phyloP scores from a whole-genome alignment of 1,284 basidiomycete genomes.

The Sporisorium exsertum region DNA sequence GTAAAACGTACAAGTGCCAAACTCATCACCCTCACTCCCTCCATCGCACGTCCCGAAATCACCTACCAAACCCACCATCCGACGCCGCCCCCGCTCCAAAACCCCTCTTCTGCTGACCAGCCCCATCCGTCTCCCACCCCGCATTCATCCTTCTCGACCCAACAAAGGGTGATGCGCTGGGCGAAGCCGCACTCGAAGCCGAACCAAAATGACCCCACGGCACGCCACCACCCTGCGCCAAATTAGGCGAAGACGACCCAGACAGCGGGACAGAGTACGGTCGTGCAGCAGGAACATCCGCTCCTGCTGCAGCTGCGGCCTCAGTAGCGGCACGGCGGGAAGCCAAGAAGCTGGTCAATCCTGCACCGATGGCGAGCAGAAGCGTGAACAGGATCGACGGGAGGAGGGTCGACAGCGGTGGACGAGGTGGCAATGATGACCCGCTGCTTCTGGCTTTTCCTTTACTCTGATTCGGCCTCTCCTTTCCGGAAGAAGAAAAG shows the following conservation, averaged over 20 bases:
- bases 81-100: not conserved
- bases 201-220: not conserved
- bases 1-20: too few species aligned
- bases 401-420: constrained; percentile 56
- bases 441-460: constrained; percentile 2
- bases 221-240: not conserved
- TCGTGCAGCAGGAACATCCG: not conserved
- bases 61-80: not conserved
- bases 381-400: constrained; percentile 60
- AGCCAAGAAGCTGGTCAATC: constrained; percentile 47
- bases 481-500: not conserved
- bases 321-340: constrained; percentile 22
- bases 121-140: not conserved
- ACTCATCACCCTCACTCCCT: too few species aligned
- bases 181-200: not conserved
- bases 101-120: not conserved
- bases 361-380: constrained; percentile 56
- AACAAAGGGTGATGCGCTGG: not conserved
- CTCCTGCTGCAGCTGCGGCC: not conserved
- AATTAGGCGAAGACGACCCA: not conserved
- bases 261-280: not conserved
- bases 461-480: not conserved
- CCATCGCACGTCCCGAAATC: not conserved
- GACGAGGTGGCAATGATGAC: constrained; percentile 53
- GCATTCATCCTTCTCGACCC: not conserved